Evolutionary conservation across 768 basidiomycete species (phyloP).

Genomic region (Mycena capillaripes): DNA sequence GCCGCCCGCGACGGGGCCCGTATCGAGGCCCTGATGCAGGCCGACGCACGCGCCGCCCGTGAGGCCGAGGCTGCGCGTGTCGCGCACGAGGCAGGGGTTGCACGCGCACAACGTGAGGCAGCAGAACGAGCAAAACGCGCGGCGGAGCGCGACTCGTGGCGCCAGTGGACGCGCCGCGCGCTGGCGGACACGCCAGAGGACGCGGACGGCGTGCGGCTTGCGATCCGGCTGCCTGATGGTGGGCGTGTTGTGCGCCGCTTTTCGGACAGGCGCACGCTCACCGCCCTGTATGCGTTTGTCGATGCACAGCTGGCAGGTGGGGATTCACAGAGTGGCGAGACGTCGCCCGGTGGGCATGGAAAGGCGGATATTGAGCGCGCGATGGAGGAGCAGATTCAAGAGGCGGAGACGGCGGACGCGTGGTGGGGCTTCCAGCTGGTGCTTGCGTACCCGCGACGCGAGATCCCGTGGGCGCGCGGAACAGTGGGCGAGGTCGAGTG

Average conservation of each 20-base stretch:
- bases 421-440: conserved; percentile 85
- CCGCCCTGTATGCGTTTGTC: conserved; percentile 79
- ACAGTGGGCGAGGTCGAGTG: conserved; percentile 61
- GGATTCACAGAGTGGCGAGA: not conserved
- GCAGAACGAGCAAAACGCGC: conserved; percentile 54
- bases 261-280: conserved; percentile 61
- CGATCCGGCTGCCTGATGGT: conserved; percentile 70
- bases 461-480: conserved; percentile 65
- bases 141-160: conserved; percentile 63
- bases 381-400: conserved; percentile 47
- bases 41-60: conserved; percentile 47
- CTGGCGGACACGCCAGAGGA: conserved; percentile 53
- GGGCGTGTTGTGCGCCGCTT: conserved; percentile 73
- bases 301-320: conserved; percentile 66
- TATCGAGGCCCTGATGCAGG: conserved; percentile 68
- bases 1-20: conserved; percentile 77
- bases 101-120: conserved; percentile 48
- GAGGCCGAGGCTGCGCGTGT: conserved; percentile 51
- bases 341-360: conserved; percentile 56
- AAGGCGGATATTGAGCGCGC: conserved; percentile 49
- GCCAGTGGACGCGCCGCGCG: conserved; percentile 68
- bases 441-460: conserved; percentile 77
- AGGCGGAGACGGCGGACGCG: conserved; percentile 42
- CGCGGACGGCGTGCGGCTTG: conserved; percentile 55
- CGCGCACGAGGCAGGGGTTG: conserved; percentile 46